Conservation (phyloP, 257 asterid genomes). For the Solanum microdontum region DNA sequence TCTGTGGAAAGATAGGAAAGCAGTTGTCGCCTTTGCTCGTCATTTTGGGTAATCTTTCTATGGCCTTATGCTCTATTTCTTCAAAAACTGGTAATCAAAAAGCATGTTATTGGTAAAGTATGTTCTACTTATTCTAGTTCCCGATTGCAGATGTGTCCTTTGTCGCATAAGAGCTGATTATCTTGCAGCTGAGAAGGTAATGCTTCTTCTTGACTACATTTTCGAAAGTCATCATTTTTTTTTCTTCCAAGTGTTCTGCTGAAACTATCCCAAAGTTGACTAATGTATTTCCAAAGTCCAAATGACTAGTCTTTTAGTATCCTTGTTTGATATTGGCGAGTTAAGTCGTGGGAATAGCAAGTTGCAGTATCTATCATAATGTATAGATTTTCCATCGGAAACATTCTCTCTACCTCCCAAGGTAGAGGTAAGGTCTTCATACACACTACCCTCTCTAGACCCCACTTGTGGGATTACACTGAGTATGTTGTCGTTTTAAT, state of each 20-base stretch:
- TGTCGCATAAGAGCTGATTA: constrained; percentile 87
- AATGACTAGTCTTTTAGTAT: not conserved
- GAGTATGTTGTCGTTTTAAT: not conserved
- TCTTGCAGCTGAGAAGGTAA: constrained; percentile 79
- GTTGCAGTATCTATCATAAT: not conserved
- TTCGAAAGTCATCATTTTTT: not conserved
- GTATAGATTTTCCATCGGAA: not conserved
- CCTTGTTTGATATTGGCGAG: not conserved
- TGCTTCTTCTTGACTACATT: not conserved
- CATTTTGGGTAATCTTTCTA: constrained; percentile 68
- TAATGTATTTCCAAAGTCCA: not conserved
- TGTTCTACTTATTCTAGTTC: not conserved
- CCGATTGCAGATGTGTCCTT: constrained; percentile 68
- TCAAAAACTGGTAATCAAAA: not conserved
- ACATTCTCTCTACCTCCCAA: not conserved
- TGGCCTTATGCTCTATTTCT: not conserved
- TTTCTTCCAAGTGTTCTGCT: not conserved
- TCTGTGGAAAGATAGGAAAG: constrained; percentile 92
- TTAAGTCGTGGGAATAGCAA: not conserved
- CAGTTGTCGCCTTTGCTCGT: constrained; percentile 93
- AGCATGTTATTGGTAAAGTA: not conserved
- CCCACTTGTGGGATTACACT: not conserved
- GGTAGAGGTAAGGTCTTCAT: not conserved
- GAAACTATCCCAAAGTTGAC: not conserved
- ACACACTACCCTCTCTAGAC: not conserved